Evolutionary conservation across 371 early-diverging fungal species (phyloP).

Genomic region (Mortierella sp.): DNA sequence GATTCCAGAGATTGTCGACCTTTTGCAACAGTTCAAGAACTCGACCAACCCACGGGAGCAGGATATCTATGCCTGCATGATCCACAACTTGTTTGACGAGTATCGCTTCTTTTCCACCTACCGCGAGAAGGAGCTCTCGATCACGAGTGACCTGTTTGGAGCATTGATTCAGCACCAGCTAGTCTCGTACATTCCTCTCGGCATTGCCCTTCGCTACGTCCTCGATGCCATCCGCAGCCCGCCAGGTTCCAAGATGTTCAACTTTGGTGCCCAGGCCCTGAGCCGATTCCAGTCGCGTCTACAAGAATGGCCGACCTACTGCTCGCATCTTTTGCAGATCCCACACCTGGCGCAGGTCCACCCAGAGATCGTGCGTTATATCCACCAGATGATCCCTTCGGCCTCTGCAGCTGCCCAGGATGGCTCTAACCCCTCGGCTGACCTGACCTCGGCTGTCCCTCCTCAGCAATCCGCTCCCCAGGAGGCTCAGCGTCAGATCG

Average conservation of each 20-base stretch:
- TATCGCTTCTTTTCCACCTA: slow-evolving; percentile 94
- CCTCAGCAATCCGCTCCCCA: slow-evolving; percentile 25
- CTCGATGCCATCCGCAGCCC: slow-evolving; percentile 88
- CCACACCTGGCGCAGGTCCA: slow-evolving; percentile 81
- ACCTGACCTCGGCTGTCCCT: slow-evolving; percentile 21
- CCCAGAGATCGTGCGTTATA: slow-evolving; percentile 80
- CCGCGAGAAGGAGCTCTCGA: slow-evolving; percentile 92
- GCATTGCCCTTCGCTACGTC: slow-evolving; percentile 86
- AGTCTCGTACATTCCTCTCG: slow-evolving; percentile 79
- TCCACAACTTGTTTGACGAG: slow-evolving; percentile 93
- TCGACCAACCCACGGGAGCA: slow-evolving; percentile 78
- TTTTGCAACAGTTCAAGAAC: slow-evolving; percentile 78
- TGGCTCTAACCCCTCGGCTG: slow-evolving; percentile 22
- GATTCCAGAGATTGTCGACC: slow-evolving; percentile 81
- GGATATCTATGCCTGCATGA: slow-evolving; percentile 86
- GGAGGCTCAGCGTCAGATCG: slow-evolving; percentile 29
- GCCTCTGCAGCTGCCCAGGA: slow-evolving; percentile 50
- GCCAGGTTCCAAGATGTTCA: slow-evolving; percentile 86
- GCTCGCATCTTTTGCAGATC: slow-evolving; percentile 84
- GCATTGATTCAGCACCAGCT: slow-evolving; percentile 88
- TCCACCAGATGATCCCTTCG: slow-evolving; percentile 60
- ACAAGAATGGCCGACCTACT: slow-evolving; percentile 93
- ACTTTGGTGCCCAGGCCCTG: slow-evolving; percentile 92
- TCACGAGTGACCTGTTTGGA: slow-evolving; percentile 93
- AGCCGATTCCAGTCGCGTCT: slow-evolving; percentile 86